A percentile compares a stretch with the other conserved stretches of the same genome.
These are phyloP conservation scores for Fraxinus quadrangulata DNA, from an alignment of 257 asterid species.

Conservation along the genomic window DNA sequence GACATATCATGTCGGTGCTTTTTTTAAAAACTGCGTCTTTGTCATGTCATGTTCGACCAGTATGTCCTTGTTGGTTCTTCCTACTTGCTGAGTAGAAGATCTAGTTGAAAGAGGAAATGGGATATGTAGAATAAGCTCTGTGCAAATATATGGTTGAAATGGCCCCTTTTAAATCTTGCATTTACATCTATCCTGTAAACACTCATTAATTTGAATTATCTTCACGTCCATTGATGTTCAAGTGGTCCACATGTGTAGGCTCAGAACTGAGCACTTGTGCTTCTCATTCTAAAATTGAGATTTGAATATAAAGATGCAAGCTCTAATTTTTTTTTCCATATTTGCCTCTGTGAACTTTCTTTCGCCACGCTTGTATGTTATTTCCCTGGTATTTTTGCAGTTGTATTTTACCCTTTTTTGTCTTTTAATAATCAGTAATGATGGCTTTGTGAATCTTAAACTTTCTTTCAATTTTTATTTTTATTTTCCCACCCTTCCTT, in stretches of 20 bases:
- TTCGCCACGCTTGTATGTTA: background rate
- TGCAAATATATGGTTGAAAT: background rate
- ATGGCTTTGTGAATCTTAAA: constrained; percentile 15
- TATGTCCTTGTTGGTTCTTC: background rate
- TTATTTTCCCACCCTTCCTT: background rate
- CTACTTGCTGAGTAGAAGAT: background rate
- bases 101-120: background rate
- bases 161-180: background rate
- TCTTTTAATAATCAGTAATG: background rate
- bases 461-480: background rate
- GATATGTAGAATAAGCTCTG: background rate
- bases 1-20: no score
- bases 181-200: background rate
- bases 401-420: background rate
- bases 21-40: no score
- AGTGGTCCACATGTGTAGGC: constrained; percentile 1
- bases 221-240: background rate
- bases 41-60: no score
- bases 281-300: constrained; percentile 7
- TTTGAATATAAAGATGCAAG: background rate
- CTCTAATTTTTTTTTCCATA: background rate
- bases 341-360: background rate
- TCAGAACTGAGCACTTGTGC: constrained; percentile 13
- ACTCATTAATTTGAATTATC: background rate
- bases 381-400: background rate